Evolutionary conservation across 2,329 filamentous ascomycete species (phyloP).

Genomic region (Aureobasidium subglaciale): DNA sequence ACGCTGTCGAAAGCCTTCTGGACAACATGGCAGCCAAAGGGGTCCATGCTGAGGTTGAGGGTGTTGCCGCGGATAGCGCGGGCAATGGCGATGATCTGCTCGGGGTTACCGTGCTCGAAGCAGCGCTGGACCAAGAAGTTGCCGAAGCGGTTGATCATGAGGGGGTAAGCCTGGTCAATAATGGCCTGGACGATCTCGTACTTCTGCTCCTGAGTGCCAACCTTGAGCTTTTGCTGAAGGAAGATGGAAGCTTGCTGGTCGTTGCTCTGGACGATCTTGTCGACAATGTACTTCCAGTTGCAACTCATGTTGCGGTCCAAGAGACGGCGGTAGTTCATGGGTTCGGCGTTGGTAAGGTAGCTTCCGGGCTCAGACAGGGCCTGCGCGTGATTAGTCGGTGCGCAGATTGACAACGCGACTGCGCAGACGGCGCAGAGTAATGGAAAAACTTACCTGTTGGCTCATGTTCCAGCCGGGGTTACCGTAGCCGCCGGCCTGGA

Average conservation of each 20-base stretch:
- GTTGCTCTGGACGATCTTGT: conserved; percentile 99
- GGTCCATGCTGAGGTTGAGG: conserved; percentile 91
- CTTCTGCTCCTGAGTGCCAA: conserved; percentile 90
- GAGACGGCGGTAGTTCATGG: conserved; percentile 90
- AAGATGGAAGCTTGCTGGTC: conserved; percentile 99
- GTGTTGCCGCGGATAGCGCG: conserved; percentile 92
- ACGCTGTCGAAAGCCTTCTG: conserved; percentile 99
- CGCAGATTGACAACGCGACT: neutral
- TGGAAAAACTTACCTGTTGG: conserved; percentile 15
- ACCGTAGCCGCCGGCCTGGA: conserved; percentile 24
- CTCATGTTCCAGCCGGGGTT: conserved; percentile 33
- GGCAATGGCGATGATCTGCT: conserved; percentile 91
- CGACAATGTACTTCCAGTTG: conserved; percentile 99
- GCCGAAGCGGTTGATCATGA: conserved; percentile 98
- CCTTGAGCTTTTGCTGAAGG: conserved; percentile 96
- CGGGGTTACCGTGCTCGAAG: conserved; percentile 93
- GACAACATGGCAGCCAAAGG: conserved; percentile 95
- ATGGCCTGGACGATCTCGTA: conserved; percentile 96
- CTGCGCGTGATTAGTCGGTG: conserved; percentile 18
- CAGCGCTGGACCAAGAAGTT: conserved; percentile 98
- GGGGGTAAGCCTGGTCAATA: conserved; percentile 82
- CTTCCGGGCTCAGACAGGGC: conserved; percentile 38
- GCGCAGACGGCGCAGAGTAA: neutral
- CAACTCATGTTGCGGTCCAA: conserved; percentile 94
- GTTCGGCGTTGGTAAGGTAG: conserved; percentile 80